phyloP scores from a whole-genome alignment of 2,329 filamentous ascomycete genomes.

The Coniochaeta sp. region DNA sequence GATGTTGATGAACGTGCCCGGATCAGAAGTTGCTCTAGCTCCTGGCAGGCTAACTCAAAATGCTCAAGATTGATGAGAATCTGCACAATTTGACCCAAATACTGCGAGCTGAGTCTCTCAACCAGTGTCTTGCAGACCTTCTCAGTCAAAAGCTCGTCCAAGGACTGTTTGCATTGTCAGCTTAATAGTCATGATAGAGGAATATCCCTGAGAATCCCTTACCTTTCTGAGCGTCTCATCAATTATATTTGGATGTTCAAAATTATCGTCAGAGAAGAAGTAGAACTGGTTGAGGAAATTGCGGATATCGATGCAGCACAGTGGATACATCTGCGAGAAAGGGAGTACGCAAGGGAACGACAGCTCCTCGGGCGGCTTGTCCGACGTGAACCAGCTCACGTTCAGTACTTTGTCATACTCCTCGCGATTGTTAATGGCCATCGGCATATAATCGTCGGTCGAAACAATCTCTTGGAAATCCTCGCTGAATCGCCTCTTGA shows the following conservation, averaged over 20 bases:
- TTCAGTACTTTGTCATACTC: slow-evolving; percentile 95
- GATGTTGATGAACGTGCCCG: slow-evolving; percentile 76
- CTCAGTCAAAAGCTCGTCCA: slow-evolving; percentile 90
- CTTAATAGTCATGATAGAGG: background rate
- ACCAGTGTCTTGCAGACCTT: slow-evolving; percentile 90
- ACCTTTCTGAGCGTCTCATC: slow-evolving; percentile 83
- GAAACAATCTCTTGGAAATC: slow-evolving; percentile 88
- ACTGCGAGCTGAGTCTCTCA: slow-evolving; percentile 82
- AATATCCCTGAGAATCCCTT: slow-evolving; percentile 8
- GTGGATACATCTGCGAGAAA: slow-evolving; percentile 97
- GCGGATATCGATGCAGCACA: slow-evolving; percentile 96
- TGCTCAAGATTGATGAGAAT: slow-evolving; percentile 97
- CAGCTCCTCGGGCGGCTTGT: slow-evolving; percentile 67
- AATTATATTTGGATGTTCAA: slow-evolving; percentile 81
- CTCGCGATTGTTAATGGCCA: slow-evolving; percentile 85
- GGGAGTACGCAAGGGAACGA: slow-evolving; percentile 92
- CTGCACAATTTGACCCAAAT: slow-evolving; percentile 95
- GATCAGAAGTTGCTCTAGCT: slow-evolving; percentile 80
- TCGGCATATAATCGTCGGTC: slow-evolving; percentile 99
- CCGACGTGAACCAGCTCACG: slow-evolving; percentile 91
- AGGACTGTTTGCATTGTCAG: slow-evolving; percentile 43
- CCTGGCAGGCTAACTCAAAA: slow-evolving; percentile 87
- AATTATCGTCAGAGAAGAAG: slow-evolving; percentile 94
- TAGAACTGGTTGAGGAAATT: slow-evolving; percentile 99
- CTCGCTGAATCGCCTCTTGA: slow-evolving; percentile 87